Percentiles rank a stretch among this genome's conserved stretches.
phyloP scores from a whole-genome alignment of 805 yeast species.

The Lachancea kluyveri region DNA sequence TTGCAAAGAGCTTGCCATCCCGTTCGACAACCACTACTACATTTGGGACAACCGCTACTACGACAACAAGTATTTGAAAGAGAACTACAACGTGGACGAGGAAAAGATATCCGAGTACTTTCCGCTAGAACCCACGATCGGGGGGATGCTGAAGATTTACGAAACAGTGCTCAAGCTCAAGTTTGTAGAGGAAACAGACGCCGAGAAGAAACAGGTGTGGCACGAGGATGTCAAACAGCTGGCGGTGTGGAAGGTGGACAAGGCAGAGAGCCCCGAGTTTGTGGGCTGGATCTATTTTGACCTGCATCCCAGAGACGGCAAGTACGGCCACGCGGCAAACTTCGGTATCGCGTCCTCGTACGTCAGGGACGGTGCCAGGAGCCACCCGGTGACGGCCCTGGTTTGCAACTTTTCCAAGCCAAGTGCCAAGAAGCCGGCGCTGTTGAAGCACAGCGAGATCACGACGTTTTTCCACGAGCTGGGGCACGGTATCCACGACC shows the following conservation, averaged over 20 bases:
- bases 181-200: conserved; percentile 46
- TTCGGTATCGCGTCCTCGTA: conserved; percentile 63
- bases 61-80: conserved; percentile 58
- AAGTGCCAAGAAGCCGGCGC: conserved; percentile 58
- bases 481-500: conserved; percentile 83
- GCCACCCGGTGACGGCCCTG: conserved; percentile 66
- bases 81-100: conserved; percentile 65
- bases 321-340: conserved; percentile 86
- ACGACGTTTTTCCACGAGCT: conserved; percentile 84
- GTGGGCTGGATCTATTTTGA: conserved; percentile 78
- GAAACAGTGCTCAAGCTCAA: conserved; percentile 64
- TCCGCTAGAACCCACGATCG: conserved; percentile 63
- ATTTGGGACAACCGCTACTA: conserved; percentile 74
- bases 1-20: conserved; percentile 38
- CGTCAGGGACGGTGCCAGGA: conserved; percentile 41
- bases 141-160: conserved; percentile 64
- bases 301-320: conserved; percentile 79
- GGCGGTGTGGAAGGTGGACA: conserved; percentile 62
- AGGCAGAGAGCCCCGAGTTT: conserved; percentile 43
- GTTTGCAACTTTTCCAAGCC: conserved; percentile 85
- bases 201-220: conserved; percentile 49
- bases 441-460: conserved; percentile 72
- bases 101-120: conserved; percentile 69
- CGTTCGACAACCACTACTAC: conserved; percentile 39
- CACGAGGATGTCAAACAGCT: conserved; percentile 72